A percentile compares a stretch with the other conserved stretches of the same genome.
Conservation (phyloP, 2,329 filamentous ascomycete genomes). For the Fusarium sp. region DNA sequence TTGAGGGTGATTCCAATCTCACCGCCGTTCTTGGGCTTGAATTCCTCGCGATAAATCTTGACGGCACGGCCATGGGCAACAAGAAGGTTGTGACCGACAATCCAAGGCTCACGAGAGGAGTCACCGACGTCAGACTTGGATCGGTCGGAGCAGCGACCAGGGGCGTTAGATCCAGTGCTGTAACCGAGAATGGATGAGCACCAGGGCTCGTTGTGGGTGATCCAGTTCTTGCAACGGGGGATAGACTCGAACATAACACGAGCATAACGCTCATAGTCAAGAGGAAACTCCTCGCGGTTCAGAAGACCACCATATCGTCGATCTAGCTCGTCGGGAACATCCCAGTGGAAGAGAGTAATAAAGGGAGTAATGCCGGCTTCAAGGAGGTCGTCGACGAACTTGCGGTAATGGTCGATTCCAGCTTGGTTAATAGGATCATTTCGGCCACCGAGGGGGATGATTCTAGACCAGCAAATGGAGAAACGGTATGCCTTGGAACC, state of each 20-base stretch:
- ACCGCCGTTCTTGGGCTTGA: conserved; percentile 79
- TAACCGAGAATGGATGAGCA: conserved; percentile 87
- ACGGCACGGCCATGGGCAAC: conserved; percentile 86
- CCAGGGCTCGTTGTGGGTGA: conserved; percentile 93
- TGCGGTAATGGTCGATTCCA: conserved; percentile 83
- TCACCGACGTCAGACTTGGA: conserved; percentile 79
- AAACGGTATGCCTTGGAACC: conserved; percentile 86
- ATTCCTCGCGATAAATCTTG: conserved; percentile 86
- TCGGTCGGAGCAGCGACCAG: conserved; percentile 85
- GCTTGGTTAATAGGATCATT: conserved; percentile 85
- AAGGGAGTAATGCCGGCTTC: conserved; percentile 84
- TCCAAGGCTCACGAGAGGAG: conserved; percentile 84
- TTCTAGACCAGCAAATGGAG: conserved; percentile 86
- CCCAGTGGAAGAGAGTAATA: conserved; percentile 91
- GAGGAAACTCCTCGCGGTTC: conserved; percentile 85
- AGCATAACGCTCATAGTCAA: conserved; percentile 86
- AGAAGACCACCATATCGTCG: conserved; percentile 86
- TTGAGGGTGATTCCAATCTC: conserved; percentile 92
- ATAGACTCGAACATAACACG: conserved; percentile 82
- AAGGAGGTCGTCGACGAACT: conserved; percentile 83
- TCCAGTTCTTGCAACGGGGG: conserved; percentile 87
- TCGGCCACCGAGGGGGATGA: conserved; percentile 88
- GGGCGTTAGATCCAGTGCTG: conserved; percentile 82
- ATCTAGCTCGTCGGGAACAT: conserved; percentile 83
- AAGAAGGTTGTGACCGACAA: conserved; percentile 84